A percentile compares a stretch with the other conserved stretches of the same genome.
phyloP scores from a whole-genome alignment of 192 early-diverging fungal species.

The Coemansia sp. region DNA sequence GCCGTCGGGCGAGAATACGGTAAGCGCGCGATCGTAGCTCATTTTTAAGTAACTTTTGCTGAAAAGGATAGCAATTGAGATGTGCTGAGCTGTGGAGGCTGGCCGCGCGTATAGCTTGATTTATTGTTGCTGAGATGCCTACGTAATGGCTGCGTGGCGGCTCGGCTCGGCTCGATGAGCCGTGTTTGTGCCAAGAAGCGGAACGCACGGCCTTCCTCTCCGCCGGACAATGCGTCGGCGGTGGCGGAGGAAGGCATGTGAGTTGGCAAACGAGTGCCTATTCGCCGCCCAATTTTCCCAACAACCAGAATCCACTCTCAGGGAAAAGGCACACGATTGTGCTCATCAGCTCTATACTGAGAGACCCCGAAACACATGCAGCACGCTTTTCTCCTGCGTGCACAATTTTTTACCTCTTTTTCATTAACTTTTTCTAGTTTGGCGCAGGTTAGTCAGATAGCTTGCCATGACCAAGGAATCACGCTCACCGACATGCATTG shows the following conservation, averaged over 20 bases:
- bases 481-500: constrained; percentile 48
- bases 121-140: neutral
- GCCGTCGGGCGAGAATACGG: constrained; percentile 98
- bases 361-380: neutral
- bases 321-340: neutral
- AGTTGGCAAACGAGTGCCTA: too few relatives aligned
- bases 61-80: neutral
- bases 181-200: neutral
- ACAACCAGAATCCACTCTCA: neutral
- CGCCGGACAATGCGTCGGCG: too few relatives aligned
- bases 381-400: constrained; percentile 3
- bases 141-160: neutral
- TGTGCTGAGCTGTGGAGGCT: neutral
- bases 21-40: constrained; percentile 81
- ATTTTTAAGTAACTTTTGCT: constrained; percentile 12
- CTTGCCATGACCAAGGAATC: constrained; percentile 46
- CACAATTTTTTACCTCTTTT: constrained; percentile 15
- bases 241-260: too few relatives aligned
- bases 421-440: constrained; percentile 3
- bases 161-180: constrained; percentile 4
- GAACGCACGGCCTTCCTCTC: neutral
- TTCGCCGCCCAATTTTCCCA: neutral
- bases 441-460: neutral
- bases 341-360: neutral
- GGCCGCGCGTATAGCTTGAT: too few relatives aligned